Percentiles rank a stretch among this genome's conserved stretches.
Evolutionary conservation across 2,329 filamentous ascomycete species (phyloP).

Genomic region (Bipolaris bicolor): DNA sequence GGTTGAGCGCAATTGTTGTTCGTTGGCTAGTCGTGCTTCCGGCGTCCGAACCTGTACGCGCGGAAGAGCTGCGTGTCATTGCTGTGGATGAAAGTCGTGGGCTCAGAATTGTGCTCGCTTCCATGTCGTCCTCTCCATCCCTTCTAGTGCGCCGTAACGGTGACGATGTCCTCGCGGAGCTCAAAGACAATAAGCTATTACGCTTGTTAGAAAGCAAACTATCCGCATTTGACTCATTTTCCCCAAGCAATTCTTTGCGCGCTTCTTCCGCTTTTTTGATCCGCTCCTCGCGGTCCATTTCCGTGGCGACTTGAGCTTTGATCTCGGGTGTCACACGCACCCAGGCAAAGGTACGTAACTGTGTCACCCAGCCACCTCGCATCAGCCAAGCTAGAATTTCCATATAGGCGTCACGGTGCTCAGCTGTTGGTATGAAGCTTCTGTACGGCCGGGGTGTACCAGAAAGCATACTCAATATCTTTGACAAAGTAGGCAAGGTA

Average conservation of each 20-base stretch:
- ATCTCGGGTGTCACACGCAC: conserved; percentile 84
- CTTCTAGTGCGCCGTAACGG: conserved; percentile 35
- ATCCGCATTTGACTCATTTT: conserved; percentile 40
- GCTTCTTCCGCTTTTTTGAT: conserved; percentile 41
- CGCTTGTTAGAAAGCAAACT: conserved; percentile 42
- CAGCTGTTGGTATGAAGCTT: conserved; percentile 81
- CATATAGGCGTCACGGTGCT: conserved; percentile 86
- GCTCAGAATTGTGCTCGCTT: conserved; percentile 39
- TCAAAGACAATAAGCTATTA: conserved; percentile 36
- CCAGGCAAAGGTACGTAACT: conserved; percentile 89
- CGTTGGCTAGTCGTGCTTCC: conserved; percentile 46
- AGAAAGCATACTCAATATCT: conserved; percentile 85
- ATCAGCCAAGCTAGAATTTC: conserved; percentile 93
- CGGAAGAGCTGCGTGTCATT: conserved; percentile 35
- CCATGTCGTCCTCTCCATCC: conserved; percentile 37
- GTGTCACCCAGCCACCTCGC: conserved; percentile 90
- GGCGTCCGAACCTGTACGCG: conserved; percentile 39
- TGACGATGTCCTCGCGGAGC: conserved; percentile 36
- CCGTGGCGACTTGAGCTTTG: conserved; percentile 77
- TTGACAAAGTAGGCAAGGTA: conserved; percentile 79
- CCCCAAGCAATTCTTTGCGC: conserved; percentile 35
- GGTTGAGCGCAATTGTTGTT: conserved; percentile 42
- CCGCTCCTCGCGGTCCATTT: conserved; percentile 60
- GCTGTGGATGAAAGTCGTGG: conserved; percentile 27
- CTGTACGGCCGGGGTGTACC: conserved; percentile 83